Base-by-base conservation (phyloP, 169 alveolate genomes). In the Plasmodium cynomolgi region DNA sequence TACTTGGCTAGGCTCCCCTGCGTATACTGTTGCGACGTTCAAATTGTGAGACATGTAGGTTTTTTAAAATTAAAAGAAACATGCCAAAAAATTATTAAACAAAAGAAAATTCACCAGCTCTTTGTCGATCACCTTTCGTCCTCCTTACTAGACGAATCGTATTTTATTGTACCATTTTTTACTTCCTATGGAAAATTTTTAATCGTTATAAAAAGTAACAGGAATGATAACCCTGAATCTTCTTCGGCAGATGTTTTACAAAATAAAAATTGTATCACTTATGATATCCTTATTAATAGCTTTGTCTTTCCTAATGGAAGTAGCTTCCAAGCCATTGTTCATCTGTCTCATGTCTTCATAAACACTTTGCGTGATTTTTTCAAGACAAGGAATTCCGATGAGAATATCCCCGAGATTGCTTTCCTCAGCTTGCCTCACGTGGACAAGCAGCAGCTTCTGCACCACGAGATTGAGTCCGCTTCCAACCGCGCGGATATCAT, bases 111-210 rank as follows among this genome's bases (percentile, higher is more conserved):
- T 7, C 82, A 80, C 72, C 91, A 90, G 1, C 33, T 80, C n/a
- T 90, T 90, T 58, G 26, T 80, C 44, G 73, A 62, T 39, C 94
- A 90, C 72, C 73, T 90, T 34, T 90, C 91, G 1, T 56, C 88
- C 17, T 90, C 81, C 50, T 39, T 73, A 90, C 33, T 80, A 39
- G 94, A 90, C 33, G 91, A 90, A 15, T 90, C 88, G 7, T 90
- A 90, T 74, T 90, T 90, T 68, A 58, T 90, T 62, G 73, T 90
- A 11, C 94, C 94, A 20, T 90, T 90, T 90, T 90, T 79, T 79
- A 58, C 94, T 23, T 90, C 94, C 2, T 90, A 90, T 90, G 94
- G 94, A 80, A 90, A 81, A 90, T 90, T 90, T 90, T 23, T 90
- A 62, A 90, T 90, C 13, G 50, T 90, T 34, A 90, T 90, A 37